phyloP scores from a whole-genome alignment of 2,329 filamentous ascomycete species.

The Fonsecaea multimorphosa region DNA sequence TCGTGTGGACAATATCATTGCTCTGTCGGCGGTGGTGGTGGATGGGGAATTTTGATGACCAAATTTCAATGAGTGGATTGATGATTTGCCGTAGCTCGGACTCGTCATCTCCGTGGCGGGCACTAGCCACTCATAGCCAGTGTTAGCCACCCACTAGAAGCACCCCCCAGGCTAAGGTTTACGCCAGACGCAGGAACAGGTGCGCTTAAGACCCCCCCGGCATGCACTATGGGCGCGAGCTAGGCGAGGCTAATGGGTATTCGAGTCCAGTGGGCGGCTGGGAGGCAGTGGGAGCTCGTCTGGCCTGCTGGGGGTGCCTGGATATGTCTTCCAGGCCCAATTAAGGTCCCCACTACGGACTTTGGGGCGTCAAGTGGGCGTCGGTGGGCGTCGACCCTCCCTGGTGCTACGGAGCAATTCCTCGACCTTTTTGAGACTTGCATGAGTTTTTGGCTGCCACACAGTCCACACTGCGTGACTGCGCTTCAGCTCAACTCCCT shows the following conservation, averaged over 20 bases:
- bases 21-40: background rate
- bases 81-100: slow-evolving; percentile 12
- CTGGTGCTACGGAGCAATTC: slow-evolving; percentile 15
- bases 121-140: too few relatives aligned
- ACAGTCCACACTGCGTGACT: too few relatives aligned
- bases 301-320: slow-evolving; percentile 2
- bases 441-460: slow-evolving; percentile 5
- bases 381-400: too few relatives aligned
- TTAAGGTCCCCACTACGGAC: slow-evolving; percentile 19
- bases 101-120: slow-evolving; percentile 30
- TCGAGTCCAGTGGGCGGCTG: slow-evolving; percentile 3
- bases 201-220: slow-evolving; percentile 14
- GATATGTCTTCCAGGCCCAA: slow-evolving; percentile 18
- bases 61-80: slow-evolving; percentile 24
- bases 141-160: slow-evolving; percentile 6
- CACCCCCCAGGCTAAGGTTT: background rate
- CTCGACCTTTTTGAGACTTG: slow-evolving; percentile 5
- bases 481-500: slow-evolving; percentile 16
- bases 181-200: slow-evolving; percentile 29
- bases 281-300: too few relatives aligned
- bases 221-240: background rate
- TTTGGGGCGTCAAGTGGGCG: slow-evolving; percentile 7
- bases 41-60: slow-evolving; percentile 18
- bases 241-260: background rate
- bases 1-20: slow-evolving; percentile 12